Base-by-base conservation (phyloP, 202 grass and related monocot species). In the Alloteropsis angusta region DNA sequence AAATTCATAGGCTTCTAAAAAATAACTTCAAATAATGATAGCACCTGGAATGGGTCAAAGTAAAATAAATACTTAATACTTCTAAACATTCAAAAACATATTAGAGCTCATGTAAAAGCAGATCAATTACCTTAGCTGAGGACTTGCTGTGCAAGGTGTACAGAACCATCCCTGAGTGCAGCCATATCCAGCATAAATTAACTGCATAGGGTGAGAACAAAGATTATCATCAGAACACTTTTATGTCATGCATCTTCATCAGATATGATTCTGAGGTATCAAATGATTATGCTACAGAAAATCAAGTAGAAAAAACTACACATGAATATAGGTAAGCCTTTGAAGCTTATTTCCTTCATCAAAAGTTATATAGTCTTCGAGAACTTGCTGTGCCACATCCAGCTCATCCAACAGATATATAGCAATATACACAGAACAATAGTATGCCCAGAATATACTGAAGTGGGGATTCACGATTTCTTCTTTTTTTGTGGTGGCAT, bases 131-230 rank as follows among this genome's bases (percentile, higher is more conserved):
- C 92, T 91, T 71, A 99, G 84, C 68, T 82, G 83, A 76, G 96
- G 90, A 82, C 86, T 84, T 54, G 80, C 87, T 64, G 83, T 85
- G 71, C 96, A 99, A 80, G 96, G 96, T 64, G 96, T 96, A 86
- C 90, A 89, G 47, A 99, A 99, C 96, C 96, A 99, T 39, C 96
- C 96, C 68, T 99, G 96, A 9, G 90, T 95, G 68, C 96, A 99
- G 79, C 92, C 86, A 85, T 89, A 95, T 76, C 87, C 85, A 60
- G 96, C 81, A 87, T 99, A 99, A 83, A 99, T 99, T 59, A 99
- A 78, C 96, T 99, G 87, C 58, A 65, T 64, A 71, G 4, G 52
- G 47, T 45, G 35, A 84, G 15, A 72, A 38, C 6, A 86, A 46
- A 19, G 3, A 83, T 67, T 54, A 18, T 67, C 60, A 18, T 80